Percentiles rank a stretch among this genome's conserved stretches.
Conservation (phyloP, 163 green algal species). For the Chloromonas sp. region DNA sequence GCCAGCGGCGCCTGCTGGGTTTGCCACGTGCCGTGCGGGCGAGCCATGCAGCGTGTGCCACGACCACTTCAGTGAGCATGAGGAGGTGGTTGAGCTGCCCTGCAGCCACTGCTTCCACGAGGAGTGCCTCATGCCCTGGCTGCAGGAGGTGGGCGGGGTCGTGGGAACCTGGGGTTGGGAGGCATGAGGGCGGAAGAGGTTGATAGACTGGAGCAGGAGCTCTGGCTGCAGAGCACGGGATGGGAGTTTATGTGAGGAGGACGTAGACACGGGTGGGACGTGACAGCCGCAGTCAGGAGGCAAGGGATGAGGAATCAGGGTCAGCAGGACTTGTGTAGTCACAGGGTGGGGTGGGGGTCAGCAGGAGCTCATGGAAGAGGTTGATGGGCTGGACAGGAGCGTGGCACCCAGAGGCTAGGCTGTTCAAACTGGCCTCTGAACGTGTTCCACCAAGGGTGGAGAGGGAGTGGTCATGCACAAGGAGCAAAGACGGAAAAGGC, state of each 20-base stretch:
- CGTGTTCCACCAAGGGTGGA: too few species aligned
- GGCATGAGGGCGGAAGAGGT: background rate
- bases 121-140: conserved; percentile 59
- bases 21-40: conserved; percentile 13
- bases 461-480: too few species aligned
- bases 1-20: background rate
- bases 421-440: too few species aligned
- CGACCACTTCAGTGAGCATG: conserved; percentile 47
- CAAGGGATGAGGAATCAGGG: too few species aligned
- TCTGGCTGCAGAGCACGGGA: background rate
- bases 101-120: conserved; percentile 77
- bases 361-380: too few species aligned
- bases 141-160: conserved; percentile 26
- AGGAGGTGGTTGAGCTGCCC: conserved; percentile 65
- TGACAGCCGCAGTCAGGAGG: background rate
- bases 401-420: too few species aligned
- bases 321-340: too few species aligned
- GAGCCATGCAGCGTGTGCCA: conserved; percentile 76
- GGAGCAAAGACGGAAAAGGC: too few species aligned
- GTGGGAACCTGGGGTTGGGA: background rate
- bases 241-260: background rate
- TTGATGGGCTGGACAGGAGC: too few species aligned
- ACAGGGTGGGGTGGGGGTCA: too few species aligned
- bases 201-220: background rate
- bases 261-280: background rate